Evolutionary conservation across 495 filamentous ascomycete species (phyloP).

Genomic region (Penicillium manginii): DNA sequence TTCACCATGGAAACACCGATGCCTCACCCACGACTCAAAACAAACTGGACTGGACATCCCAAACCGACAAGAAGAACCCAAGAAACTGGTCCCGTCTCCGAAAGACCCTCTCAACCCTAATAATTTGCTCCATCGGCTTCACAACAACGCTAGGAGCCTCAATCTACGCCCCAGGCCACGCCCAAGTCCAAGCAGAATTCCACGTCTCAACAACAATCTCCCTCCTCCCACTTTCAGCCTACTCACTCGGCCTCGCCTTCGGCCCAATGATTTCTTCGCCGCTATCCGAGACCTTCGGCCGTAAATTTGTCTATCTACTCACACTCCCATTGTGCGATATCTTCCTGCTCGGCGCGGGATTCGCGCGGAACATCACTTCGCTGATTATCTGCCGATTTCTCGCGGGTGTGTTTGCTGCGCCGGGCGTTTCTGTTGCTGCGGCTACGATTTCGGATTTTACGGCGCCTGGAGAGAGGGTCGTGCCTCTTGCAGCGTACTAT

Average conservation of each 20-base stretch:
- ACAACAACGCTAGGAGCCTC: constrained; percentile 10
- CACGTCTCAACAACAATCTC: constrained; percentile 52
- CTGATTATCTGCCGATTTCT: constrained; percentile 64
- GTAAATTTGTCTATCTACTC: constrained; percentile 57
- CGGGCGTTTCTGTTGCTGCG: constrained; percentile 21
- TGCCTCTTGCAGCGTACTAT: constrained; percentile 24
- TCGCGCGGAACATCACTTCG: constrained; percentile 57
- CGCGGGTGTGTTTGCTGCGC: constrained; percentile 53
- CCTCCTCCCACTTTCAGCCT: constrained; percentile 58
- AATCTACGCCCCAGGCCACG: constrained; percentile 18
- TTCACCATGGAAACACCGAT: background rate
- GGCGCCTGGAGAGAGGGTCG: constrained; percentile 5
- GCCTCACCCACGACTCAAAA: background rate
- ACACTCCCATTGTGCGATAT: constrained; percentile 58
- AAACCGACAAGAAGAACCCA: constrained; percentile 5
- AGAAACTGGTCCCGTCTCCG: constrained; percentile 6
- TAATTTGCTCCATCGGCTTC: constrained; percentile 12
- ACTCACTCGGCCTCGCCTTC: constrained; percentile 60
- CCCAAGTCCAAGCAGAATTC: constrained; percentile 48
- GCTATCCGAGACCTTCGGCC: constrained; percentile 60
- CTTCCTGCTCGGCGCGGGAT: constrained; percentile 65
- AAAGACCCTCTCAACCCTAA: constrained; percentile 6
- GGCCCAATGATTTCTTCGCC: constrained; percentile 63
- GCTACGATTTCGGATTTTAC: constrained; percentile 31
- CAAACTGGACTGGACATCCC: background rate